Conservation (phyloP, 2,329 filamentous ascomycete genomes). For the Venturia oleaginea region DNA sequence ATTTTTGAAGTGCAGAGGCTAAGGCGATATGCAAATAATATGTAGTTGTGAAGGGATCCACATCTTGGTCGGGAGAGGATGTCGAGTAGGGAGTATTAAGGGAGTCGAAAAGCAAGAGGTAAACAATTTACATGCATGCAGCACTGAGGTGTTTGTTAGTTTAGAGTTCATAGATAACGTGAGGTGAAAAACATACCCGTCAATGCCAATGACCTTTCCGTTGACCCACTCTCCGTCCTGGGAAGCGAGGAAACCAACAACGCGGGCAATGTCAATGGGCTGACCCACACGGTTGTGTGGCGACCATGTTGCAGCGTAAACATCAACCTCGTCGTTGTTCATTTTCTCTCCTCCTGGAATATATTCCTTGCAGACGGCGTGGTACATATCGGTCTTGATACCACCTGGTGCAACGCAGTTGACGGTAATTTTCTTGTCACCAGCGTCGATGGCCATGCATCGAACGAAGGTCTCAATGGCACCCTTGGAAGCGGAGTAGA, state of each 20-base stretch:
- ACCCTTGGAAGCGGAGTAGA: slow-evolving; percentile 46
- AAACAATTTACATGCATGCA: slow-evolving; percentile 12
- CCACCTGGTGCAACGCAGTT: slow-evolving; percentile 53
- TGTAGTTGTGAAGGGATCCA: background rate
- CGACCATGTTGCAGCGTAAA: slow-evolving; percentile 56
- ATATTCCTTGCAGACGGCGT: slow-evolving; percentile 55
- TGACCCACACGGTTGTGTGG: slow-evolving; percentile 57
- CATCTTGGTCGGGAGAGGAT: background rate
- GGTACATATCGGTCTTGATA: slow-evolving; percentile 51
- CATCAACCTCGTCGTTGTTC: slow-evolving; percentile 49
- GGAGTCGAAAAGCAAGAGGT: background rate
- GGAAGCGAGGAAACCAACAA: slow-evolving; percentile 51
- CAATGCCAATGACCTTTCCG: slow-evolving; percentile 41
- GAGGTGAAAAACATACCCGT: slow-evolving; percentile 4
- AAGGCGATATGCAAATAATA: background rate
- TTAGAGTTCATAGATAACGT: background rate
- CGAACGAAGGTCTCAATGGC: slow-evolving; percentile 46
- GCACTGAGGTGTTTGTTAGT: background rate
- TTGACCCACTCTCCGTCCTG: slow-evolving; percentile 50
- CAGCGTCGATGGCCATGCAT: slow-evolving; percentile 46
- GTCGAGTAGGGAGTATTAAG: background rate
- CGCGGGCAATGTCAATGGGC: slow-evolving; percentile 58
- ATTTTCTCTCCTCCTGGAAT: slow-evolving; percentile 49
- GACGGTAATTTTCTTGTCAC: slow-evolving; percentile 47
- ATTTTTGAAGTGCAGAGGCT: background rate